Base-by-base conservation (phyloP, 139 green algal genomes). In the Coccomyxa sp. region DNA sequence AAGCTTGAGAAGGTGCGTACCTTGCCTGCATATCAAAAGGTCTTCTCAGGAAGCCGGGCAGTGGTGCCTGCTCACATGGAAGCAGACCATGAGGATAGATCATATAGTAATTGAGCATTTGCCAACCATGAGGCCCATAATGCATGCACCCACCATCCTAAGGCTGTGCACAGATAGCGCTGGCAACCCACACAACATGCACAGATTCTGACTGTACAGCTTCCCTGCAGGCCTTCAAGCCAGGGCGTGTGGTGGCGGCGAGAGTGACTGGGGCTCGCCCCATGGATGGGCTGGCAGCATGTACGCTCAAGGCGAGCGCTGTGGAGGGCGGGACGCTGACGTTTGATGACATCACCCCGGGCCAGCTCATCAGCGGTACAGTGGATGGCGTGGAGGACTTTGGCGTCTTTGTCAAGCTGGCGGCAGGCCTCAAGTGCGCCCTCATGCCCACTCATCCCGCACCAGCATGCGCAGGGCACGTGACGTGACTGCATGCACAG, bases 261-360 rank as follows among this genome's bases (percentile, higher is more conserved):
- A 83, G 94, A 0, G 92, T 98, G 27, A 93, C 97, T 35, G 94
- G 91, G 0, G 90, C 90, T 75, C 88, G 95, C 33, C 87, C 91
- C 31, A 86, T 98, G 76, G 95, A 99, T 74, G 90, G 86, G 18
- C 81, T 99, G 73, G 89, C 89, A 0, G 86, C 83, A 18, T 80
- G 95, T 54, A 88, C 73, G 34, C 76, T 92, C 24, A 92, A 91
- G 79, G 77, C 82, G n/a, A 82, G 70, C 3, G 84, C 91, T 8
- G 74, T 95, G 37, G 79, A n/a, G 40, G 81, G 16, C 55, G 77
- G 77, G 80, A 54, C 88, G 55, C 29, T 82, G 29, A 80, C 74
- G 31, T 82, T 80, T n/a, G 78, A 41, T 0, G 84, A 89, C 44
- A 76, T 88, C 38, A 31, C 39, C 1, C 73, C 81, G 0, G 86